These are phyloP conservation scores for Climacium dendroides DNA, from an alignment of 225 moss, liverwort and hornwort species.

Conservation along the genomic window DNA sequence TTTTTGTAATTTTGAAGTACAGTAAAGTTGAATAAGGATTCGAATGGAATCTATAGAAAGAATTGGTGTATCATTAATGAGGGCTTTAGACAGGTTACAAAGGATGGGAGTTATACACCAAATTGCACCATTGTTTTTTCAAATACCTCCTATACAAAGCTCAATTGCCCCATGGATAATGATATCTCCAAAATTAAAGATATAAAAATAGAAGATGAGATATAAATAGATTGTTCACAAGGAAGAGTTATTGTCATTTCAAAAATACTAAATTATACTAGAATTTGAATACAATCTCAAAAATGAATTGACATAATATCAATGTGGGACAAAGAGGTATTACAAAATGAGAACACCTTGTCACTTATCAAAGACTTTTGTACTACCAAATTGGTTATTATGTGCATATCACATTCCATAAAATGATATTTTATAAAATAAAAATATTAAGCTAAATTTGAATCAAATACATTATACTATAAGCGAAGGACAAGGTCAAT, in stretches of 20 bases:
- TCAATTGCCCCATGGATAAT: not conserved
- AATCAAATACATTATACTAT: fast-evolving
- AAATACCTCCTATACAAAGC: not conserved
- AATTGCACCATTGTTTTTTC: not conserved
- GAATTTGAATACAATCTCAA: not conserved
- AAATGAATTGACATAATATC: not conserved
- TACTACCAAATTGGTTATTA: fast-evolving
- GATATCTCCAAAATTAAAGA: not conserved
- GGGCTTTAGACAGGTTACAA: not conserved
- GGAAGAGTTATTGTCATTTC: fast-evolving
- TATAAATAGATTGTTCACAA: not conserved
- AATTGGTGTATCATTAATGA: fast-evolving
- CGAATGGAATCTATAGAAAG: not conserved
- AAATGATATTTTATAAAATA: too few species aligned
- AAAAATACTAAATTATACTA: too few species aligned
- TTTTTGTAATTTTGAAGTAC: not conserved
- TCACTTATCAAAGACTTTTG: not conserved
- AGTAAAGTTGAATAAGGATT: not conserved
- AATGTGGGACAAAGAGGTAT: too few species aligned
- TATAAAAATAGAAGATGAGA: too few species aligned
- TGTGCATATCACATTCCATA: fast-evolving
- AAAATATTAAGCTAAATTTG: not conserved
- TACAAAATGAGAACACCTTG: too few species aligned
- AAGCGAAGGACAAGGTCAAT: fast-evolving
- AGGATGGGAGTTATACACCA: not conserved